Evolutionary conservation across 2,329 filamentous ascomycete genomes (phyloP).

Genomic region (Aspergillus neotritici): DNA sequence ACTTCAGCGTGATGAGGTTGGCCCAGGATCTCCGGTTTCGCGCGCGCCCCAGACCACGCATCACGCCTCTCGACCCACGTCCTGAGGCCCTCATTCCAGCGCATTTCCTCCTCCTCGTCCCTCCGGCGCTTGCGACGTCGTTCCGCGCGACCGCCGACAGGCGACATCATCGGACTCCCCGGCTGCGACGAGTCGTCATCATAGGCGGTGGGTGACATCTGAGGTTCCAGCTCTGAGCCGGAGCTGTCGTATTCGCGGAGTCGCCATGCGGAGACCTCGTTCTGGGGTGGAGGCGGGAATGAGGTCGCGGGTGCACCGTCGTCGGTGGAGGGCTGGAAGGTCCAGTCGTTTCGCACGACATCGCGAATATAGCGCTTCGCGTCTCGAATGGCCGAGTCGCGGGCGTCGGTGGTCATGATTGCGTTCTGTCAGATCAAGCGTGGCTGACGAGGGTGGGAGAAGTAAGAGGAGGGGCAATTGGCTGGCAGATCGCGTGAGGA

Average conservation of each 20-base stretch:
- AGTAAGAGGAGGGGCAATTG: slow-evolving; percentile 7
- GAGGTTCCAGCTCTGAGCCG: slow-evolving; percentile 33
- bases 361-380: slow-evolving; percentile 38
- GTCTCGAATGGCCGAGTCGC: slow-evolving; percentile 37
- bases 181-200: slow-evolving; percentile 6
- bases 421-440: too few species aligned
- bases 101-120: slow-evolving; percentile 58
- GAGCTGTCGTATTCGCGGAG: slow-evolving; percentile 34
- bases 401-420: slow-evolving; percentile 24
- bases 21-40: slow-evolving; percentile 22
- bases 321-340: slow-evolving; percentile 25
- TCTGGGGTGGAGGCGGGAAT: slow-evolving; percentile 19
- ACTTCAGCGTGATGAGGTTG: not conserved
- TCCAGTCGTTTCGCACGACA: slow-evolving; percentile 41
- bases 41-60: slow-evolving; percentile 72
- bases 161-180: slow-evolving; percentile 22
- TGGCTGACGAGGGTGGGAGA: not conserved
- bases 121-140: slow-evolving; percentile 54
- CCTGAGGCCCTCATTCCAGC: slow-evolving; percentile 76
- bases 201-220: slow-evolving; percentile 9
- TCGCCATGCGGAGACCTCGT: slow-evolving; percentile 32
- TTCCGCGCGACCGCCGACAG: slow-evolving; percentile 43
- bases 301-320: slow-evolving; percentile 15
- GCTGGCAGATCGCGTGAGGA: slow-evolving; percentile 14
- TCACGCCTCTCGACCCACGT: slow-evolving; percentile 73